Percentiles rank a stretch among this genome's conserved stretches.
phyloP scores from a whole-genome alignment of 73 alveolate species.

The Paramecium tetraurelia region DNA sequence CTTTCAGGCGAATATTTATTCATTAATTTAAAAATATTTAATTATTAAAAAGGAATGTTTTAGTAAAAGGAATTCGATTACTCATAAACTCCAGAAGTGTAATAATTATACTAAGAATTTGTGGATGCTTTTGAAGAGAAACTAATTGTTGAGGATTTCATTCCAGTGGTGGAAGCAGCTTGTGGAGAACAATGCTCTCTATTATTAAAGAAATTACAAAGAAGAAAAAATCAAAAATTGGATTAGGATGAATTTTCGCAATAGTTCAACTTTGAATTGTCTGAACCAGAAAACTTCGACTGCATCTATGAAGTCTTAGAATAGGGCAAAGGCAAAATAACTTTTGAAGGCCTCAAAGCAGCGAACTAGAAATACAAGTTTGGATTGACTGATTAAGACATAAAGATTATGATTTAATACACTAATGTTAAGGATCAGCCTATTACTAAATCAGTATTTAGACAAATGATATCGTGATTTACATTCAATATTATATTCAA shows the following conservation, averaged over 20 bases:
- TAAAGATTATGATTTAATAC: constrained; percentile 18
- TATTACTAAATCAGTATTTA: constrained; percentile 22
- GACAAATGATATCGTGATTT: background rate
- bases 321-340: constrained; percentile 41
- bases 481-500: background rate
- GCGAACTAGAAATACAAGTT: background rate
- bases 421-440: constrained; percentile 36
- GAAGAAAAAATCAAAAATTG: background rate
- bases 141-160: constrained; percentile 23
- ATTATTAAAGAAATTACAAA: background rate
- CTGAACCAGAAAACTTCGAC: constrained; percentile 25
- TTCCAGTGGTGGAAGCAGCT: constrained; percentile 1
- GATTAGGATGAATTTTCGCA: background rate
- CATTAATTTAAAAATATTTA: background rate
- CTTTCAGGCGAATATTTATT: constrained; percentile 18
- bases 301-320: constrained; percentile 27
- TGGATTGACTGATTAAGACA: constrained; percentile 38
- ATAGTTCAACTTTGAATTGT: constrained; percentile 2
- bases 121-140: constrained; percentile 38
- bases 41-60: background rate
- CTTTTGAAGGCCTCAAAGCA: background rate
- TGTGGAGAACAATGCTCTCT: constrained; percentile 30
- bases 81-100: constrained; percentile 48
- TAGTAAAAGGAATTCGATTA: constrained; percentile 47
- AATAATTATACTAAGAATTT: background rate